phyloP scores from a whole-genome alignment of 2,329 filamentous ascomycete species.

The Chaetomium sp. region DNA sequence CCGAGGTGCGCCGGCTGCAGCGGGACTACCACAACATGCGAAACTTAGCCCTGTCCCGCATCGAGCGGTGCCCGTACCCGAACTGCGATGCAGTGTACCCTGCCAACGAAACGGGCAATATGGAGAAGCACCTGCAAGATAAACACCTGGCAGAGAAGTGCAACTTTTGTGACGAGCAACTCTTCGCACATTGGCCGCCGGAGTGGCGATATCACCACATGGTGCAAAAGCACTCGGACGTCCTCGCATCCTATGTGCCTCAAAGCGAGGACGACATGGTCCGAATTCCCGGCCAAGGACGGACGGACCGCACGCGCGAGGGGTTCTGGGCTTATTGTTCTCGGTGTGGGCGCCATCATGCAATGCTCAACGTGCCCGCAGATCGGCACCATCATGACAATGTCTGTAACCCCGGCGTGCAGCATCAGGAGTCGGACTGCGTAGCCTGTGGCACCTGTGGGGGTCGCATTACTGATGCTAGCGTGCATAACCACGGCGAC shows the following conservation, averaged over 20 bases:
- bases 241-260: slow-evolving; percentile 11
- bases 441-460: slow-evolving; percentile 25
- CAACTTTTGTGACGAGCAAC: slow-evolving; percentile 41
- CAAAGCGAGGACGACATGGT: background rate
- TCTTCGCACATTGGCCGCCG: slow-evolving; percentile 39
- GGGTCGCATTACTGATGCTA: background rate
- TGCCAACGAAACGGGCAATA: slow-evolving; percentile 35
- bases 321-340: slow-evolving; percentile 28
- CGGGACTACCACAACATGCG: slow-evolving; percentile 42
- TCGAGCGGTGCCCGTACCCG: slow-evolving; percentile 43
- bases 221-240: slow-evolving; percentile 36
- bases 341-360: slow-evolving; percentile 32
- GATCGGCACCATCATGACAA: slow-evolving; percentile 32
- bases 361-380: slow-evolving; percentile 6
- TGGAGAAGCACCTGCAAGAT: slow-evolving; percentile 44
- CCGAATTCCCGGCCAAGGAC: background rate
- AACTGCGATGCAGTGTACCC: slow-evolving; percentile 43
- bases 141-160: slow-evolving; percentile 43
- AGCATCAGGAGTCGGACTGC: slow-evolving; percentile 18
- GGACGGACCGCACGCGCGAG: slow-evolving; percentile 21
- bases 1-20: slow-evolving; percentile 45
- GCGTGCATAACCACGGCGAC: background rate
- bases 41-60: slow-evolving; percentile 41
- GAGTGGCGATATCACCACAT: slow-evolving; percentile 39
- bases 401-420: slow-evolving; percentile 28